Conservation (phyloP, 805 yeast species). For the Candida berthetii region DNA sequence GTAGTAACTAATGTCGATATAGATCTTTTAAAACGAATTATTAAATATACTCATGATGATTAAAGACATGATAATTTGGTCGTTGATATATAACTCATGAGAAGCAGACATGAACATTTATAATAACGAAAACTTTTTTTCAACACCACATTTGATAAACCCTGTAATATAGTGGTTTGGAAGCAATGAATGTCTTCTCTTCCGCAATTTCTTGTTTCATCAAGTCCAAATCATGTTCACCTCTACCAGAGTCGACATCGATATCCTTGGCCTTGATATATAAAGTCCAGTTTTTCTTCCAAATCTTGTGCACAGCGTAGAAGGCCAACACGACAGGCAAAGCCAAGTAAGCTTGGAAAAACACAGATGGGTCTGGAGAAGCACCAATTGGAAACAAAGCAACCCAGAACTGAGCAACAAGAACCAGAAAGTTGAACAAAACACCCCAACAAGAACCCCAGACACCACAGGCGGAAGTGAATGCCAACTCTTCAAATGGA, state of each 20-base stretch:
- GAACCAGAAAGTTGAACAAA: conserved; percentile 48
- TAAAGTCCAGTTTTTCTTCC: conserved; percentile 32
- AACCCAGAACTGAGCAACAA: conserved; percentile 77
- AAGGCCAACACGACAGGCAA: conserved; percentile 31
- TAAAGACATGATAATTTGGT: too few relatives aligned
- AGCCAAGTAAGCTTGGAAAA: conserved; percentile 35
- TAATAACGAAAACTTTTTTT: conserved; percentile 6
- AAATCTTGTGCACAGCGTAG: conserved; percentile 33
- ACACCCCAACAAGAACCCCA: conserved; percentile 63
- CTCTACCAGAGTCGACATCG: conserved; percentile 60
- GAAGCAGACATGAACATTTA: too few relatives aligned
- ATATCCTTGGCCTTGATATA: conserved; percentile 40
- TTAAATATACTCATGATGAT: too few relatives aligned
- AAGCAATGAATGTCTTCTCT: conserved; percentile 43
- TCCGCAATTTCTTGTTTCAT: conserved; percentile 52
- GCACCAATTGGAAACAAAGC: conserved; percentile 39
- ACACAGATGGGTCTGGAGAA: conserved; percentile 20
- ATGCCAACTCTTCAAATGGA: conserved; percentile 58
- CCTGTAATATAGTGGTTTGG: conserved; percentile 41
- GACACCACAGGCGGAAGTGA: conserved; percentile 61
- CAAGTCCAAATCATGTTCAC: conserved; percentile 51
- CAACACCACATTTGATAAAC: conserved; percentile 48
- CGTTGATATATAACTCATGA: not conserved
- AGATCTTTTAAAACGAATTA: too few relatives aligned
- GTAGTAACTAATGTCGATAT: too few relatives aligned